A percentile compares a stretch with the other conserved stretches of the same genome.
These are phyloP conservation scores for Lactuca saligna DNA, from an alignment of 129 eudicot genomes.

Conservation along the genomic window DNA sequence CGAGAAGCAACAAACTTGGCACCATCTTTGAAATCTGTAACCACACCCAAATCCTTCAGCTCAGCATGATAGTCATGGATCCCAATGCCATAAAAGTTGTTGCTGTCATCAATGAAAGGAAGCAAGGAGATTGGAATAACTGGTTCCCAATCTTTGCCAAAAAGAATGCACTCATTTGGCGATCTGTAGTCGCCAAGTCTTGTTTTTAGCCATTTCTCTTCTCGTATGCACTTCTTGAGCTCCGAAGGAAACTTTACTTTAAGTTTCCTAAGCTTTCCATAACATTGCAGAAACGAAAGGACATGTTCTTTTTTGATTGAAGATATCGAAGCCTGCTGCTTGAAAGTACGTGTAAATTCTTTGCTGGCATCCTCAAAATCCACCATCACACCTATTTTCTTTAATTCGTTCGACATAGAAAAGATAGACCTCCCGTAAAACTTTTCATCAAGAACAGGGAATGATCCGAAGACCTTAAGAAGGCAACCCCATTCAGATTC, in stretches of 20 bases:
- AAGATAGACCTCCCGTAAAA: constrained; percentile 39
- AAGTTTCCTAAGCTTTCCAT: constrained; percentile 19
- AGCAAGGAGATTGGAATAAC: constrained; percentile 39
- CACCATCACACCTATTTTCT: constrained; percentile 46
- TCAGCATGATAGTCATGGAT: constrained; percentile 35
- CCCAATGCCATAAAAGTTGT: constrained; percentile 25
- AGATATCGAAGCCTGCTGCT: constrained; percentile 35
- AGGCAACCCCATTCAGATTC: constrained; percentile 55
- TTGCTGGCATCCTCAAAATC: constrained; percentile 37
- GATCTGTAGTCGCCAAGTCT: constrained; percentile 46
- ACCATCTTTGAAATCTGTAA: constrained; percentile 36
- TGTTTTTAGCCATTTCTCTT: constrained; percentile 50
- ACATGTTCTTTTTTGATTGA: constrained; percentile 38
- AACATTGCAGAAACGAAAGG: constrained; percentile 31
- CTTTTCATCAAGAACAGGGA: constrained; percentile 38
- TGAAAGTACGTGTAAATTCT: constrained; percentile 35
- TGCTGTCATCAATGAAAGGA: constrained; percentile 53
- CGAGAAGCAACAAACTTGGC: constrained; percentile 40
- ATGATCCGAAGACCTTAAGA: constrained; percentile 39
- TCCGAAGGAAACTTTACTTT: constrained; percentile 22
- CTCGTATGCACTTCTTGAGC: constrained; percentile 34
- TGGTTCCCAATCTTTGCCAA: constrained; percentile 39
- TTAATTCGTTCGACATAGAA: constrained; percentile 26
- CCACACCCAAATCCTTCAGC: constrained; percentile 44
- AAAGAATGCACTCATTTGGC: constrained; percentile 49